Base-by-base conservation (phyloP, 495 filamentous ascomycete genomes). In the Usnea hakonensis region DNA sequence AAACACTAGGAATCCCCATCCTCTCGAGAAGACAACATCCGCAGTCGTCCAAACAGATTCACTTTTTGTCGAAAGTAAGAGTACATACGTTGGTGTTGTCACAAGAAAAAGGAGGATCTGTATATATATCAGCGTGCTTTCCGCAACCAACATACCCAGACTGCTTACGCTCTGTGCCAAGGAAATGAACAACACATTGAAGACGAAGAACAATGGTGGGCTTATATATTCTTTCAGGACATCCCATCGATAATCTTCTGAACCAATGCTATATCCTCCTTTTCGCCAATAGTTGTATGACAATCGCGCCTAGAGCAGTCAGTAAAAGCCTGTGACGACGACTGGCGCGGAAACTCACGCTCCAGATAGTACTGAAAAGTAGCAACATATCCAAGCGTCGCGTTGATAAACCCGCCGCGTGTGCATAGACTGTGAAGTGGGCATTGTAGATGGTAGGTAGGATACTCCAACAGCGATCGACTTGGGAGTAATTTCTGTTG, bases 281-380 rank as follows among this genome's bases (percentile, higher is more conserved):
- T 90, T 95, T 56, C 95, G 88, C 88, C 89, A 96, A 73, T 96
- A 99, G 75, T 99, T 99, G 82, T 81, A 97, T 3, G 94, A 95
- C 70, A 99, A 77, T 43, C 95, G 88, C 56, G 77, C 62, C 86
- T 90, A 68, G 11, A 28, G 13, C 26, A 43, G 41, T 72, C 41
- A 70, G 64, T 55, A 54, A 6, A 32, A 11, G 23, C 19, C n/a
- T 55, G 7, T 32, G 23, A 13, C 14, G 1, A 52, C 14, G 41
- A 11, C 4, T 14, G 28, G 13, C 5, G 17, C 36, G 26, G 5
- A 32, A 5, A 71, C 89, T 75, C 80, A 93, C 89, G 71, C 87
- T 90, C 95, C 95, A 99, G 16, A 91, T 60, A 3, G 78, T 70
- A 62, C 84, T 87, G 66, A 91, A 85, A 7, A 85, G 76, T 54